These are phyloP conservation scores for Podaxis carcinomalis DNA, from an alignment of 768 basidiomycete species.

Conservation along the genomic window DNA sequence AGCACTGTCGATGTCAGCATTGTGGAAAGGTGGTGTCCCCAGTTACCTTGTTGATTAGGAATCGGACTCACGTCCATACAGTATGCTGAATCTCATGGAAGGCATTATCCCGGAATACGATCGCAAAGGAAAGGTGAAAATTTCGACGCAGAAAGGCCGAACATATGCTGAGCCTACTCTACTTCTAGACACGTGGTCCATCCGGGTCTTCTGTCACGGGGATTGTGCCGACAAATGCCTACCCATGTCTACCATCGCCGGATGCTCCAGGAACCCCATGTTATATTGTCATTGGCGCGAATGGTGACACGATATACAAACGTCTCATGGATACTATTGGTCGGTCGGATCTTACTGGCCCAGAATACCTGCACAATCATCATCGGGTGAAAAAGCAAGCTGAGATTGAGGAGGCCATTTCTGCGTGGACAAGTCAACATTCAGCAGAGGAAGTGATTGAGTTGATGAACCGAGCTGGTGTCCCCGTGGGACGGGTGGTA, in stretches of 20 bases:
- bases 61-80: slow-evolving; percentile 18
- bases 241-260: slow-evolving; percentile 55
- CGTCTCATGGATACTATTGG: slow-evolving; percentile 60
- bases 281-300: slow-evolving; percentile 70
- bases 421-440: slow-evolving; percentile 49
- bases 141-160: not conserved
- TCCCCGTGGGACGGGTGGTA: slow-evolving; percentile 63
- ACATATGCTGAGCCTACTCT: not conserved
- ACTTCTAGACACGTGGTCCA: slow-evolving; percentile 54
- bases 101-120: slow-evolving; percentile 75
- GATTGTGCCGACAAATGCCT: slow-evolving; percentile 73
- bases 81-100: slow-evolving; percentile 77
- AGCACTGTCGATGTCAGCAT: slow-evolving; percentile 75
- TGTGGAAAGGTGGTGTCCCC: slow-evolving; percentile 49
- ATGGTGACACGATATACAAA: slow-evolving; percentile 66
- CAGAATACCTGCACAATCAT: slow-evolving; percentile 49
- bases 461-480: slow-evolving; percentile 44
- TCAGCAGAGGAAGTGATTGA: slow-evolving; percentile 50
- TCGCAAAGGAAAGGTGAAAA: slow-evolving; percentile 56
- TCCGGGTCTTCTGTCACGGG: slow-evolving; percentile 75
- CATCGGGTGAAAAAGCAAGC: slow-evolving; percentile 61
- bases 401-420: slow-evolving; percentile 62
- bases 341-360: slow-evolving; percentile 55
- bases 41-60: not conserved
- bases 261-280: slow-evolving; percentile 31